These are phyloP conservation scores for Podospora pseudoanserina DNA, from an alignment of 495 filamentous ascomycete genomes.

Conservation along the genomic window DNA sequence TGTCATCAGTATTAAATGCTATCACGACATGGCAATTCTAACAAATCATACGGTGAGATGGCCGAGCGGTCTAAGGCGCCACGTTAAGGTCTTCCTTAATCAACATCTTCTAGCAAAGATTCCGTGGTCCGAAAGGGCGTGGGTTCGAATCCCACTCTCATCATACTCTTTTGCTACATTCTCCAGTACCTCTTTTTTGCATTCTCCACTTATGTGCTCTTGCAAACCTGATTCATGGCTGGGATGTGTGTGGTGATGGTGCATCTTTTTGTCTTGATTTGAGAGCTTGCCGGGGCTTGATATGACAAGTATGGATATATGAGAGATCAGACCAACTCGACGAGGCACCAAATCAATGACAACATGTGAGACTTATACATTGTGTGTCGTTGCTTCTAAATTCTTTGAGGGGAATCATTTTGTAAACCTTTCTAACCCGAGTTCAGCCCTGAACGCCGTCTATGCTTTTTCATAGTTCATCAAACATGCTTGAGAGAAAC, in stretches of 20 bases:
- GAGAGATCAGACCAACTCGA: background rate
- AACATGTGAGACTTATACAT: no score
- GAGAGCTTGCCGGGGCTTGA: background rate
- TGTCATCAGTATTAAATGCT: background rate
- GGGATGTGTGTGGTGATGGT: background rate
- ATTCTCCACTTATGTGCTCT: background rate
- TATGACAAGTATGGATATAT: background rate
- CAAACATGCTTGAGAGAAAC: conserved; percentile 26
- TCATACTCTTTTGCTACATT: background rate
- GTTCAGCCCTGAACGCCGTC: background rate
- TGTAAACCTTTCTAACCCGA: background rate
- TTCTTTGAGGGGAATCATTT: background rate
- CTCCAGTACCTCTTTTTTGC: background rate
- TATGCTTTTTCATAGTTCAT: background rate
- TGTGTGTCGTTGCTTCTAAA: no score
- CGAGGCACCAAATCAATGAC: no score
- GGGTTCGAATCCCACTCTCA: conserved; percentile 38
- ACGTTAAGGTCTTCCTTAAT: background rate
- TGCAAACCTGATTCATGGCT: background rate
- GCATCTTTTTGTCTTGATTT: background rate
- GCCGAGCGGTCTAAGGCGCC: background rate
- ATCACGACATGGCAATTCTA: background rate
- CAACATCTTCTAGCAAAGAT: background rate
- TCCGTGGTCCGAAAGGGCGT: conserved; percentile 34
- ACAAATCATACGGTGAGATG: background rate